Conservation (phyloP, 345 rosid species). For the Xanthoceras sorbifolium region DNA sequence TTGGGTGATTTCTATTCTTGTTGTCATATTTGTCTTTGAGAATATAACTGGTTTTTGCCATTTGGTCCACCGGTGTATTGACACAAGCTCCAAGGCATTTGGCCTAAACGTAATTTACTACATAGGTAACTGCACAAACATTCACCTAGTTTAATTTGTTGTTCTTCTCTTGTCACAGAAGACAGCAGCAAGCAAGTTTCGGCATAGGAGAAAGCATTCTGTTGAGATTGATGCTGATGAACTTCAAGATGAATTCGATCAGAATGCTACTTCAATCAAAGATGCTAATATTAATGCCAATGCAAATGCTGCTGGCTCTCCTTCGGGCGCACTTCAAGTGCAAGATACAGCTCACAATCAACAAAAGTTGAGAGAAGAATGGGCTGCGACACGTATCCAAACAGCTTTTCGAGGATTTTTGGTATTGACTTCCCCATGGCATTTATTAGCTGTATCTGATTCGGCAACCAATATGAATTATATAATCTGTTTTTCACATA, state of each 20-base stretch:
- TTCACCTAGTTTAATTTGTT: slow-evolving; percentile 3
- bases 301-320: slow-evolving; percentile 50
- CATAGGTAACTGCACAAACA: not conserved
- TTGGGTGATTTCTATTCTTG: not conserved
- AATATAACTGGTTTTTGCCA: not conserved
- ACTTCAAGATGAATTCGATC: slow-evolving; percentile 55
- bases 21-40: not conserved
- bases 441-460: slow-evolving; percentile 1
- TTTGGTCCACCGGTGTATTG: slow-evolving; percentile 1
- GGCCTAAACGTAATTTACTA: slow-evolving; percentile 1
- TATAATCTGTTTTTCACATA: not conserved
- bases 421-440: slow-evolving; percentile 44
- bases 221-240: slow-evolving; percentile 58
- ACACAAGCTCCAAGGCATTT: not conserved
- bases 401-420: slow-evolving; percentile 93
- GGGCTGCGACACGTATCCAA: slow-evolving; percentile 85
- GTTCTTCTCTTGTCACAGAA: slow-evolving; percentile 40
- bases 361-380: slow-evolving; percentile 51
- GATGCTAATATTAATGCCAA: slow-evolving; percentile 40
- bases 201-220: slow-evolving; percentile 60
- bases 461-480: not conserved
- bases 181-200: slow-evolving; percentile 52
- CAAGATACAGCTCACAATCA: slow-evolving; percentile 44
- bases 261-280: slow-evolving; percentile 26
- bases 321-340: slow-evolving; percentile 53